phyloP scores from a whole-genome alignment of 2,329 filamentous ascomycete species.

The Calonectria ilicicola region DNA sequence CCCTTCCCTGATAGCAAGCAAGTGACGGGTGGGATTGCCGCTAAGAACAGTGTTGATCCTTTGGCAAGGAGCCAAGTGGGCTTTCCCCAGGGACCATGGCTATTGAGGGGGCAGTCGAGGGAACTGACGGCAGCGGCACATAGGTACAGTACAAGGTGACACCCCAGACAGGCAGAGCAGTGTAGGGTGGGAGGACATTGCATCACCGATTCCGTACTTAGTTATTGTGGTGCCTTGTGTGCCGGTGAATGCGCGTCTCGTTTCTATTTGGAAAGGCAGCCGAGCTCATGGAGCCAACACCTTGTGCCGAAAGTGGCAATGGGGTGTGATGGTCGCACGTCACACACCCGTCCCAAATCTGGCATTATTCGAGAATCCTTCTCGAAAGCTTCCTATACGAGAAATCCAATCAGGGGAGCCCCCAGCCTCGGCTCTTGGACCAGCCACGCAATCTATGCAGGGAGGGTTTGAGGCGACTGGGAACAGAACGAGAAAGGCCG shows the following conservation, averaged over 20 bases:
- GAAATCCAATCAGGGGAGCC: constrained; percentile 21
- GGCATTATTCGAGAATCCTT: constrained; percentile 40
- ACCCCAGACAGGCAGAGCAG: background rate
- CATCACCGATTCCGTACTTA: background rate
- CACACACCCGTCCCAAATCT: constrained; percentile 24
- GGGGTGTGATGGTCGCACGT: background rate
- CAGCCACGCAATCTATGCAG: constrained; percentile 30
- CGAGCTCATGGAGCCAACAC: background rate
- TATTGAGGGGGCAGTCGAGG: background rate
- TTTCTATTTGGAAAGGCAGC: constrained; percentile 10
- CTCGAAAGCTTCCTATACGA: constrained; percentile 37
- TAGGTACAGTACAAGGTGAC: background rate
- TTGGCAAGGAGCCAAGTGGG: background rate
- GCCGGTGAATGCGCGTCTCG: constrained; percentile 5
- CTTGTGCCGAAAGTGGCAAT: background rate
- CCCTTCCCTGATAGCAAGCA: background rate
- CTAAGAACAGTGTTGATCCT: constrained; percentile 6
- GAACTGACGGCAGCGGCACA: background rate
- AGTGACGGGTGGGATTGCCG: background rate
- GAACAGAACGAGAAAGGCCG: background rate
- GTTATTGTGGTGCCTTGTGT: background rate
- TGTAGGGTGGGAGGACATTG: background rate
- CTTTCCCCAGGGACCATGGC: background rate
- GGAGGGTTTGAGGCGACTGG: background rate
- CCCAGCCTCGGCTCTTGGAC: constrained; percentile 21